phyloP scores from a whole-genome alignment of 1,284 basidiomycete genomes.

The Marasmius tenuissimus region DNA sequence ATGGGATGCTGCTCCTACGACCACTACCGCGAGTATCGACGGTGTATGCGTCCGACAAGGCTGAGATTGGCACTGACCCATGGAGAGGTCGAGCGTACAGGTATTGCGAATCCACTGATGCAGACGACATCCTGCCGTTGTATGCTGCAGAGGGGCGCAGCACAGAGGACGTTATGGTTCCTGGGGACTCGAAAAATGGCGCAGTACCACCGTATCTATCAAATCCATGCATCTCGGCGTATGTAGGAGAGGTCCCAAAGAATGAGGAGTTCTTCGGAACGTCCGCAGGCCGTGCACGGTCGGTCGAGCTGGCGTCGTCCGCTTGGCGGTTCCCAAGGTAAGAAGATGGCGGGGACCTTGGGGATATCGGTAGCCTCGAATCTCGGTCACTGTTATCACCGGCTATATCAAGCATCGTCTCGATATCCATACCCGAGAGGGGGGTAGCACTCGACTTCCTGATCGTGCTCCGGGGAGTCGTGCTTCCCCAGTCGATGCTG shows the following conservation, averaged over 20 bases:
- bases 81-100: background rate
- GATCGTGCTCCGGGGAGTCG: background rate
- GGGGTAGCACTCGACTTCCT: slow-evolving; percentile 18
- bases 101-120: background rate
- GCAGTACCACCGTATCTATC: background rate
- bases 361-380: background rate
- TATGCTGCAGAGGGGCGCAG: slow-evolving; percentile 5
- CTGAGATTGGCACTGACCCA: background rate
- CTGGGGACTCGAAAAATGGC: slow-evolving; percentile 7
- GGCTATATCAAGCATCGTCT: slow-evolving; percentile 53
- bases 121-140: background rate
- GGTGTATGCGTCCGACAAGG: background rate
- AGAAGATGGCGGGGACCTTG: background rate
- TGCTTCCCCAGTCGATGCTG: slow-evolving; percentile 19
- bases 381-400: background rate
- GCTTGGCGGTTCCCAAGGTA: background rate
- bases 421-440: slow-evolving; percentile 44
- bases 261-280: slow-evolving; percentile 12
- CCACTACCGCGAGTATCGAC: background rate
- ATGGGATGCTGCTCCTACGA: background rate
- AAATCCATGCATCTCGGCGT: slow-evolving; percentile 4
- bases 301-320: background rate
- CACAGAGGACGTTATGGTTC: slow-evolving; percentile 4
- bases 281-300: slow-evolving; percentile 1
- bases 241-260: slow-evolving; percentile 2